Conservation (phyloP, 192 early-diverging fungal genomes). For the Nowakowskiella sp. region DNA sequence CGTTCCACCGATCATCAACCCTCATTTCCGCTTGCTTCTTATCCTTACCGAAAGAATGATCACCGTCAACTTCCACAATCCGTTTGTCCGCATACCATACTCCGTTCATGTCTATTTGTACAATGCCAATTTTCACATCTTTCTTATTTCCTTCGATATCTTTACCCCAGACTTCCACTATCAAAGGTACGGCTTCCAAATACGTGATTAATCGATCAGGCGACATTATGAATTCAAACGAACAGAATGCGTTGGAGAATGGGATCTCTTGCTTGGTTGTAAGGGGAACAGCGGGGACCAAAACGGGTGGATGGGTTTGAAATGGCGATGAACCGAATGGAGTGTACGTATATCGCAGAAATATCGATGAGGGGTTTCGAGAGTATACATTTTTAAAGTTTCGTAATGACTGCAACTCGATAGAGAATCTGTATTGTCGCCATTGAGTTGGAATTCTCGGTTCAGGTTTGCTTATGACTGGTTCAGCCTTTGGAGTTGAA, state of each 20-base stretch:
- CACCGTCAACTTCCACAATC: not conserved
- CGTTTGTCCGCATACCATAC: slow-evolving; percentile 9
- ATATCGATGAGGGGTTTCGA: slow-evolving; percentile 18
- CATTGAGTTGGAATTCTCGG: slow-evolving; percentile 9
- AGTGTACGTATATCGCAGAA: slow-evolving; percentile 35
- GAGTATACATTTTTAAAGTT: slow-evolving; percentile 6
- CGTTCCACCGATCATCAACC: not conserved
- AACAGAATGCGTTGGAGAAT: slow-evolving; percentile 36
- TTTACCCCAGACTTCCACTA: slow-evolving; percentile 34
- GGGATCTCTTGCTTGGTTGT: slow-evolving; percentile 15
- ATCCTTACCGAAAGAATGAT: not conserved
- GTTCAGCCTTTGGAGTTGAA: no score
- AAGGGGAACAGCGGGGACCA: slow-evolving; percentile 1
- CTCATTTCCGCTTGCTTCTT: not conserved
- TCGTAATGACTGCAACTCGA: slow-evolving; percentile 37
- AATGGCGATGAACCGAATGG: slow-evolving; percentile 38
- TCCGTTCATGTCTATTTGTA: slow-evolving; percentile 20
- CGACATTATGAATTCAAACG: slow-evolving; percentile 50
- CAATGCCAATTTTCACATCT: slow-evolving; percentile 28
- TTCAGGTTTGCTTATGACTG: no score
- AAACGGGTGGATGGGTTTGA: slow-evolving; percentile 32
- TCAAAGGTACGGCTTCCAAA: slow-evolving; percentile 40
- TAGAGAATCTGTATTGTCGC: slow-evolving; percentile 49
- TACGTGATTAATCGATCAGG: slow-evolving; percentile 26
- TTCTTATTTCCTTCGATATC: slow-evolving; percentile 19